Base-by-base conservation (phyloP, 306 rosid species). In the Pyrus communis region DNA sequence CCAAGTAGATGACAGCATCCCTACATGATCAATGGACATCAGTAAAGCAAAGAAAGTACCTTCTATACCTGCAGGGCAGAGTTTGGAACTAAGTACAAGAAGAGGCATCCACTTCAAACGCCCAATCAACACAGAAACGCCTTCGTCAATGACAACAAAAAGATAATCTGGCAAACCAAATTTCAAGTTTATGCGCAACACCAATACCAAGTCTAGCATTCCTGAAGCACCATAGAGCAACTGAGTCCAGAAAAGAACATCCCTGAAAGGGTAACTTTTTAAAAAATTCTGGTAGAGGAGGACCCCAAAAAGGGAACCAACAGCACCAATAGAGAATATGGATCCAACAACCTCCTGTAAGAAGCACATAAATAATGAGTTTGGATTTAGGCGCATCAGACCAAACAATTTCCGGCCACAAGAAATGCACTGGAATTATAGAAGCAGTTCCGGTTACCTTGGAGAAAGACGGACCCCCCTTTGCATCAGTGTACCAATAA, bases 51-150 rank as follows among this genome's bases (percentile, higher is more conserved):
- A 95, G 83, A 95, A 95, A 0, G 97, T 95, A 49, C 99, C 99
- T 85, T 89, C 97, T 74, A 95, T 92, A 51, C 99, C 99, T 7
- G 82, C 80, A 57, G 99, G 99, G 45, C 99, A 95, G 79, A 95
- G 97, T 91, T 92, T 92, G 28, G 97, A 83, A 80, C 96, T 92
- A 5, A 95, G 93, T 2, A 95, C 97, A 78, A 92, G 97, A 86
- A 95, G 90, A 70, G 99, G 99, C 99, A 95, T 90, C 99, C 99
- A 95, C 82, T 95, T 95, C 54, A 95, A 91, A 76, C 93, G 84
- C 69, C 77, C 87, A 8, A 93, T 85, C 91, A 95, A 83, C 81
- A 79, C 88, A 69, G 85, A 80, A 42, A 90, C 80, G 74, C 90
- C 85, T 83, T 95, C 99, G 57, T 89, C 99, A 21, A 95, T 78